Percentiles rank a stretch among this genome's conserved stretches.
phyloP scores from a whole-genome alignment of 2,329 filamentous ascomycete genomes.

The Graphiopsis chlorocephala region DNA sequence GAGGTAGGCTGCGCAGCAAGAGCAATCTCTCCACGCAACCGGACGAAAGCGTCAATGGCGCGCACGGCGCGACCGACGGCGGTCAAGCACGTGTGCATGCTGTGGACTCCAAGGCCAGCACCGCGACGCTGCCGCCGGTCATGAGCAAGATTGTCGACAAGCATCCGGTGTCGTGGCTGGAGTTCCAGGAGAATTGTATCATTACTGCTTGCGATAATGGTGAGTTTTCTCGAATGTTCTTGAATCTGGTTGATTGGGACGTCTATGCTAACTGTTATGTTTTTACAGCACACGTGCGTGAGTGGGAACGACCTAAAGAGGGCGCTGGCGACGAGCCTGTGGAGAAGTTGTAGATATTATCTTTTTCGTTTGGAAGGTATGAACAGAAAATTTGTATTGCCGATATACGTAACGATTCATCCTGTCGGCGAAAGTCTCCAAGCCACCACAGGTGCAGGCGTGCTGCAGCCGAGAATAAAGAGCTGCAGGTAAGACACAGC shows the following conservation, averaged over 20 bases:
- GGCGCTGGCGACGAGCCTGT: constrained; percentile 21
- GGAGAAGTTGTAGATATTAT: not conserved
- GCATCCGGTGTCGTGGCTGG: constrained; percentile 84
- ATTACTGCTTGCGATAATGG: constrained; percentile 89
- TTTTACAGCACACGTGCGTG: constrained; percentile 66
- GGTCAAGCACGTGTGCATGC: constrained; percentile 56
- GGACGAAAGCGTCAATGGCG: constrained; percentile 26
- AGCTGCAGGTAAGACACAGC: too few species aligned
- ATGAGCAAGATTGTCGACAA: constrained; percentile 81
- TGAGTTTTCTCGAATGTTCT: constrained; percentile 47
- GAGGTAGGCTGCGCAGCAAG: constrained; percentile 65
- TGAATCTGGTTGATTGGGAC: constrained; percentile 11
- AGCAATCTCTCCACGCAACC: constrained; percentile 58
- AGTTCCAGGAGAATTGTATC: constrained; percentile 91
- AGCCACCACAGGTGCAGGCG: too few species aligned
- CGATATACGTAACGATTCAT: too few species aligned
- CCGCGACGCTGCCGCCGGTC: constrained; percentile 84
- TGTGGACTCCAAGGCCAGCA: constrained; percentile 80
- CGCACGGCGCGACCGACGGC: constrained; percentile 46
- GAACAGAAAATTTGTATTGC: too few species aligned
- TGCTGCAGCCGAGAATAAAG: too few species aligned
- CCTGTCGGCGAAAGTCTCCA: too few species aligned
- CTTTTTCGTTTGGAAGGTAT: too few species aligned
- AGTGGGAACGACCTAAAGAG: constrained; percentile 66
- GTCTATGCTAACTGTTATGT: constrained; percentile 17